Evolutionary conservation across 2,329 filamentous ascomycete genomes (phyloP).

Genomic region (Cytospora schulzeri): DNA sequence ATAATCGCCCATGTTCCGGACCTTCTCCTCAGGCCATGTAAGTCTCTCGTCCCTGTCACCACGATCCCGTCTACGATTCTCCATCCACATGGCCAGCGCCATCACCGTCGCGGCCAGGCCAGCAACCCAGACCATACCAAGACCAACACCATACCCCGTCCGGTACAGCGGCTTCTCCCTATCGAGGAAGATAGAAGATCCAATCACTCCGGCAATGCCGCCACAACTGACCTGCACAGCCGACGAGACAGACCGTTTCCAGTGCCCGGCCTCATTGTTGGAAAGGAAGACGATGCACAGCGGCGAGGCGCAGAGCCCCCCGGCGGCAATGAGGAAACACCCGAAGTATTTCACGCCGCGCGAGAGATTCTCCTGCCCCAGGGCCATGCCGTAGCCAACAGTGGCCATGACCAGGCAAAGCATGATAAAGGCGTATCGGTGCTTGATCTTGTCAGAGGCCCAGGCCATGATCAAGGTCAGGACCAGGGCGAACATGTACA

Average conservation of each 20-base stretch:
- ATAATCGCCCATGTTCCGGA: slow-evolving; percentile 41
- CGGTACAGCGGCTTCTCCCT: slow-evolving; percentile 50
- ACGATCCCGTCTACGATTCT: slow-evolving; percentile 40
- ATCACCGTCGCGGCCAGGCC: slow-evolving; percentile 39
- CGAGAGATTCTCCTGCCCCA: slow-evolving; percentile 49
- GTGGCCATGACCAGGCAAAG: slow-evolving; percentile 51
- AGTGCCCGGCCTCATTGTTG: slow-evolving; percentile 60
- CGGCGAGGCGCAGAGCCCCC: slow-evolving; percentile 57
- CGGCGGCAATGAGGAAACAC: slow-evolving; percentile 55
- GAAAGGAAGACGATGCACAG: slow-evolving; percentile 58
- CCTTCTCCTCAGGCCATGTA: slow-evolving; percentile 31
- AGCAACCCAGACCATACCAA: slow-evolving; percentile 50
- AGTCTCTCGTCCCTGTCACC: slow-evolving; percentile 38
- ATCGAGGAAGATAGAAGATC: slow-evolving; percentile 52
- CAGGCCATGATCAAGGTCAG: slow-evolving; percentile 41
- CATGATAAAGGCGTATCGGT: slow-evolving; percentile 58
- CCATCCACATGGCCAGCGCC: slow-evolving; percentile 36
- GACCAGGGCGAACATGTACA: slow-evolving; percentile 40
- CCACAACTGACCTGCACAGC: slow-evolving; percentile 55
- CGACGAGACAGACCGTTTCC: slow-evolving; percentile 56
- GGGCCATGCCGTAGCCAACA: slow-evolving; percentile 58
- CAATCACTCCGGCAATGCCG: slow-evolving; percentile 53
- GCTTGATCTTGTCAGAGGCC: slow-evolving; percentile 51
- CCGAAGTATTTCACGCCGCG: slow-evolving; percentile 56
- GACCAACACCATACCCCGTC: slow-evolving; percentile 51